Evolutionary conservation across 2,329 filamentous ascomycete genomes (phyloP).

Genomic region (Phyllosticta citriasiana): DNA sequence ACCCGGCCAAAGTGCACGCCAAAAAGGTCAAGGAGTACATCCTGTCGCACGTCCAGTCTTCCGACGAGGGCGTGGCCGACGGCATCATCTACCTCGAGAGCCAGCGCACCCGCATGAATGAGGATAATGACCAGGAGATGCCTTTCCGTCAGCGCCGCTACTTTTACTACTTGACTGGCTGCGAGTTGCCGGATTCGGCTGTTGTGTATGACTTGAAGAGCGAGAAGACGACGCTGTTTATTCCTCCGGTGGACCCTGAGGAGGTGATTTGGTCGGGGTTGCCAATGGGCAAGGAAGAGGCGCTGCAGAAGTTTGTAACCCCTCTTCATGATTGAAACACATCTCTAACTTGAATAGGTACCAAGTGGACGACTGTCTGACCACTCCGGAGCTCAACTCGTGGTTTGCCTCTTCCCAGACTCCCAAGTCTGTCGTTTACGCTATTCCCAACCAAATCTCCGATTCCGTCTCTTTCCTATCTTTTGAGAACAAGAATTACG

Average conservation of each 20-base stretch:
- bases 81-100: slow-evolving; percentile 85
- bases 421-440: slow-evolving; percentile 50
- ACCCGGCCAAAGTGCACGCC: slow-evolving; percentile 81
- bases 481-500: slow-evolving; percentile 55
- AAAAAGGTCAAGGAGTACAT: slow-evolving; percentile 74
- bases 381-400: slow-evolving; percentile 65
- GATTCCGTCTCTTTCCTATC: slow-evolving; percentile 60
- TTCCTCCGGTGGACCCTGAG: slow-evolving; percentile 80
- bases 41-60: slow-evolving; percentile 24
- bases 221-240: slow-evolving; percentile 72
- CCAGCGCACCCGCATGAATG: slow-evolving; percentile 67
- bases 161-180: slow-evolving; percentile 94
- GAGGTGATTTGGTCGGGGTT: slow-evolving; percentile 90
- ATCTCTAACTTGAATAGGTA: slow-evolving; percentile 16
- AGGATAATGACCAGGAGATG: slow-evolving; percentile 78
- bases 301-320: slow-evolving; percentile 59
- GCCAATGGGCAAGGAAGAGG: slow-evolving; percentile 66
- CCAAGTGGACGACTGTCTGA: slow-evolving; percentile 58
- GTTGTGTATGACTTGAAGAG: slow-evolving; percentile 70
- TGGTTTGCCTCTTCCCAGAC: slow-evolving; percentile 49
- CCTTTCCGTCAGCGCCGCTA: slow-evolving; percentile 71
- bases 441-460: slow-evolving; percentile 69
- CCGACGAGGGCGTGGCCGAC: slow-evolving; percentile 49
- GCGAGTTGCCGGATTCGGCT: slow-evolving; percentile 67
- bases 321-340: background rate